Percentiles rank a stretch among this genome's conserved stretches.
phyloP scores from a whole-genome alignment of 257 asterid species.

The Cordia subcordata region DNA sequence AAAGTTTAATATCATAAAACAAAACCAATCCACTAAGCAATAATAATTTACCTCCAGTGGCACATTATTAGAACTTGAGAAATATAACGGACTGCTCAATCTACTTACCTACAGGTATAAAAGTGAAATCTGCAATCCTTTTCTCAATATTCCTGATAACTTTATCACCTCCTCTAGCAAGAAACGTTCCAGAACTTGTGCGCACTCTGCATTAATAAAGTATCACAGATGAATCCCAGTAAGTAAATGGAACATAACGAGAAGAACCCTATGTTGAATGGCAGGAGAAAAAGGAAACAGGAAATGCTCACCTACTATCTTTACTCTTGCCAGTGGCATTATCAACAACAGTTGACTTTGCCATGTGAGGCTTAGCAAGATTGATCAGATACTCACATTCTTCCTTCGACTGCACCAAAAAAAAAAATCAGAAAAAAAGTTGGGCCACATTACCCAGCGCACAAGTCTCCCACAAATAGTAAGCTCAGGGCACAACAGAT shows the following conservation, averaged over 20 bases:
- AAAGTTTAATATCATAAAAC: too few relatives aligned
- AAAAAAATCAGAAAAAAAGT: too few relatives aligned
- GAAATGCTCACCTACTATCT: conserved; percentile 75
- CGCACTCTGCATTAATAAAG: conserved; percentile 59
- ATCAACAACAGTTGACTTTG: conserved; percentile 88
- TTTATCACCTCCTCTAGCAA: conserved; percentile 80
- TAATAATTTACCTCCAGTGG: too few relatives aligned
- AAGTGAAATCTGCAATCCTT: conserved; percentile 92
- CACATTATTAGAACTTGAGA: neutral
- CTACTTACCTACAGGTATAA: conserved; percentile 86
- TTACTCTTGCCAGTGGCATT: conserved; percentile 77
- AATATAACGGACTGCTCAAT: conserved; percentile 3
- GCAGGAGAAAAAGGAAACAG: conserved; percentile 4
- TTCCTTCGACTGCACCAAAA: conserved; percentile 59
- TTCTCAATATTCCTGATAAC: conserved; percentile 73
- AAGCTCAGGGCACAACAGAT: too few relatives aligned
- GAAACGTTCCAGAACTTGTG: conserved; percentile 97
- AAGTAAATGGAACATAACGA: neutral
- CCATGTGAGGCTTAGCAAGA: conserved; percentile 86
- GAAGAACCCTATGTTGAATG: conserved; percentile 7
- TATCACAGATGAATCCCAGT: neutral
- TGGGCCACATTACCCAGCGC: too few relatives aligned
- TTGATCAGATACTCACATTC: conserved; percentile 92
- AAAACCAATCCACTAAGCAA: too few relatives aligned
- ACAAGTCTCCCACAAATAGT: too few relatives aligned